A percentile compares a stretch with the other conserved stretches of the same genome.
phyloP scores from a whole-genome alignment of 352 stramenopile species.

The Globisporangium orthogonon region DNA sequence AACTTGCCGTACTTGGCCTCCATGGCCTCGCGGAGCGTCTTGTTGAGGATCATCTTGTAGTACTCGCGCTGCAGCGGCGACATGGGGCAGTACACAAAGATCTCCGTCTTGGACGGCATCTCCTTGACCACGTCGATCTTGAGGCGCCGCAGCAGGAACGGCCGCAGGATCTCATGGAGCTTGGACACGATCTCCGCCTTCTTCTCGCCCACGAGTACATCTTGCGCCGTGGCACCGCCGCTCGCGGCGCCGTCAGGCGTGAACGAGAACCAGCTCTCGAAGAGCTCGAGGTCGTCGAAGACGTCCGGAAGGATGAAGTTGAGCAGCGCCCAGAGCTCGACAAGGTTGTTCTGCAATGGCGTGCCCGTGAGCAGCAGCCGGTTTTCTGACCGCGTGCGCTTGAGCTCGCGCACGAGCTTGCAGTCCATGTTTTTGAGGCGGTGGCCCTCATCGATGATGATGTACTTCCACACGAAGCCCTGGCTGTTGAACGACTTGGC shows the following conservation, averaged over 20 bases:
- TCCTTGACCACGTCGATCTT: conserved; percentile 92
- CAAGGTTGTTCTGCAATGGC: conserved; percentile 97
- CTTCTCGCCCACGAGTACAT: conserved; percentile 90
- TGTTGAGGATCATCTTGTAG: conserved; percentile 90
- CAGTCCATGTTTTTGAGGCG: conserved; percentile 98
- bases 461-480: conserved; percentile 90
- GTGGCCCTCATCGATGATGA: conserved; percentile 98
- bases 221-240: conserved; percentile 61
- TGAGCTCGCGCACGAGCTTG: conserved; percentile 92
- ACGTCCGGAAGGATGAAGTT: conserved; percentile 97
- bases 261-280: conserved; percentile 98
- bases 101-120: conserved; percentile 96
- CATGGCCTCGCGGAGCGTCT: conserved; percentile 84
- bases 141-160: conserved; percentile 95
- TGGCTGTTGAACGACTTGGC: conserved; percentile 42
- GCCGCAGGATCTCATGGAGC: conserved; percentile 95
- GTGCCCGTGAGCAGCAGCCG: conserved; percentile 94
- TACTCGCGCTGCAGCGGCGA: conserved; percentile 92
- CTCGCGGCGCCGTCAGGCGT: conserved; percentile 78
- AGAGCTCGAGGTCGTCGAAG: conserved; percentile 97
- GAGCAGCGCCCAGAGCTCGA: conserved; percentile 97
- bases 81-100: conserved; percentile 97
- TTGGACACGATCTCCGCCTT: conserved; percentile 93
- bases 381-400: conserved; percentile 90
- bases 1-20: conserved; percentile 70